Conservation (phyloP, 768 basidiomycete genomes). For the Phylloporus arenicola region DNA sequence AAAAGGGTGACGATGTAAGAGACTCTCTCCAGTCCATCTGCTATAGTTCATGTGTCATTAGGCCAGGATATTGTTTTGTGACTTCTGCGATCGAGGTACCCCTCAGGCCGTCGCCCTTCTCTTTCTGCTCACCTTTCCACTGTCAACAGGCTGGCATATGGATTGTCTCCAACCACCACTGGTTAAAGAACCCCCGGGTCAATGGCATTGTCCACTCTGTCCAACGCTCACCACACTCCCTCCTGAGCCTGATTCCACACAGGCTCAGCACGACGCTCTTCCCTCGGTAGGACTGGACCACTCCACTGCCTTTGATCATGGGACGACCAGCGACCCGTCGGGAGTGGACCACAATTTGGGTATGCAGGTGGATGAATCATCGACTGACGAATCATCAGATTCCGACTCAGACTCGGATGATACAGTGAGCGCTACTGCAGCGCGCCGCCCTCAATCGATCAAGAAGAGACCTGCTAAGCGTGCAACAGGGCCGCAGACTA, state of each 20-base stretch:
- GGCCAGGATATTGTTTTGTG: slow-evolving; percentile 85
- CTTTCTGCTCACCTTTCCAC: slow-evolving; percentile 1
- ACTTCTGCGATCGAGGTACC: slow-evolving; percentile 85
- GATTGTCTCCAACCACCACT: slow-evolving; percentile 74
- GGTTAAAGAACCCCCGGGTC: slow-evolving; percentile 63
- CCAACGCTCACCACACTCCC: slow-evolving; percentile 28
- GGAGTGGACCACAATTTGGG: slow-evolving; percentile 28
- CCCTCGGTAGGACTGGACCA: slow-evolving; percentile 29
- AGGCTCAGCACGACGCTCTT: slow-evolving; percentile 37
- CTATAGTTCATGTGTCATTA: slow-evolving; percentile 31
- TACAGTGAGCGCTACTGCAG: slow-evolving; percentile 13
- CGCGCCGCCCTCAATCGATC: slow-evolving; percentile 10
- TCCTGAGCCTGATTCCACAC: slow-evolving; percentile 1
- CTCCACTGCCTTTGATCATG: slow-evolving; percentile 20
- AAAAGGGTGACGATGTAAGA: slow-evolving; percentile 87
- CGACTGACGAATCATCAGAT: slow-evolving; percentile 30
- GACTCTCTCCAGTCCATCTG: slow-evolving; percentile 7
- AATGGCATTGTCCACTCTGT: slow-evolving; percentile 73
- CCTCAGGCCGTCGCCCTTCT: slow-evolving; percentile 7
- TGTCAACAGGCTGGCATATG: slow-evolving; percentile 70
- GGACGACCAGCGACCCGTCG: slow-evolving; percentile 24
- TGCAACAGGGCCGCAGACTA: slow-evolving; percentile 15
- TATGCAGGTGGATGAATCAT: slow-evolving; percentile 33
- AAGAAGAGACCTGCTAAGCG: slow-evolving; percentile 30
- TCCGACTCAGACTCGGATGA: slow-evolving; percentile 28